Conservation (phyloP, 140 eudicot species). For the Eryngium alpinum region DNA sequence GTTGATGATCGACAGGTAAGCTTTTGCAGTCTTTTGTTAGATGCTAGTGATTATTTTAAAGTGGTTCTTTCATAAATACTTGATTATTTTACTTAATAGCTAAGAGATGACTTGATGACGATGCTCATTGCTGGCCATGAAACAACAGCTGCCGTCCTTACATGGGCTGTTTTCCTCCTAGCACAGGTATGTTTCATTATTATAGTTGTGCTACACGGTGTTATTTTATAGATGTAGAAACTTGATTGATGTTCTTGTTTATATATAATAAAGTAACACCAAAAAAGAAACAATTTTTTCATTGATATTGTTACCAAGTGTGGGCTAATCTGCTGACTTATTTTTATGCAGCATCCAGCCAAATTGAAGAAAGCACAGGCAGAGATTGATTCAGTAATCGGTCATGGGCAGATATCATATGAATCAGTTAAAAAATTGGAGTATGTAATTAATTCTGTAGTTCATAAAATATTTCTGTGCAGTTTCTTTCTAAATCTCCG, state of each 20-base stretch:
- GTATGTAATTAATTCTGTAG: slow-evolving; percentile 31
- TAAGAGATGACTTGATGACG: slow-evolving; percentile 95
- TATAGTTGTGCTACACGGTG: neutral
- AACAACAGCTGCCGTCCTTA: slow-evolving; percentile 97
- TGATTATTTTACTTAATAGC: slow-evolving; percentile 34
- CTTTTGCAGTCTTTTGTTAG: slow-evolving; percentile 14
- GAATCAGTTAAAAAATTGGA: slow-evolving; percentile 70
- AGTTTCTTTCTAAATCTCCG: neutral
- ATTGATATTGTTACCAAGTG: slow-evolving; percentile 4
- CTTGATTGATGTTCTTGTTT: neutral
- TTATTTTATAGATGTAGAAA: neutral
- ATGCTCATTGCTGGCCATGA: slow-evolving; percentile 99
- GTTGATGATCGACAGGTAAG: slow-evolving; percentile 97
- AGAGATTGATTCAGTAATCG: slow-evolving; percentile 70
- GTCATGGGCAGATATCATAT: slow-evolving; percentile 50
- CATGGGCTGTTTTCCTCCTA: slow-evolving; percentile 91
- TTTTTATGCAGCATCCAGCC: slow-evolving; percentile 60
- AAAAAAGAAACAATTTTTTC: neutral
- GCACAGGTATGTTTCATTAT: slow-evolving; percentile 55
- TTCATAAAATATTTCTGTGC: neutral
- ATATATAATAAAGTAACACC: neutral
- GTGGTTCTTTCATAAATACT: neutral
- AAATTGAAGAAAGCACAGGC: slow-evolving; percentile 96
- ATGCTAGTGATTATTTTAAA: neutral
- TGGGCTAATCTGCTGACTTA: slow-evolving; percentile 11